Conservation (phyloP, 768 basidiomycete species). For the Trametes maxima region DNA sequence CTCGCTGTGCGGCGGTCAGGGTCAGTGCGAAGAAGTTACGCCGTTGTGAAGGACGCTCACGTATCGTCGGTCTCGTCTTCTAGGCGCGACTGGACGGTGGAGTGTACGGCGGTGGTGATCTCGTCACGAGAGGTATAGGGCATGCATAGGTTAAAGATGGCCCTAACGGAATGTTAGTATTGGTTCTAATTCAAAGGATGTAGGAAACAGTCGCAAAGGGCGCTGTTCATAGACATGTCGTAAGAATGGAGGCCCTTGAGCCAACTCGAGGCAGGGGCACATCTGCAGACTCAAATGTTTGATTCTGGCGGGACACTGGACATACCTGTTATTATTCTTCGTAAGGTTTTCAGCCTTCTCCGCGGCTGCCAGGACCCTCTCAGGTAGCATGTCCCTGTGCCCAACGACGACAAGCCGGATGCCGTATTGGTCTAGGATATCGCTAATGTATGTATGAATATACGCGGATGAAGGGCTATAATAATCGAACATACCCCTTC, state of each 20-base stretch:
- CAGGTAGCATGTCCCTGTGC: constrained; percentile 71
- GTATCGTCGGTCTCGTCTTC: constrained; percentile 27
- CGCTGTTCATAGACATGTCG: no score
- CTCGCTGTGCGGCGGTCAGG: constrained; percentile 31
- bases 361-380: constrained; percentile 68
- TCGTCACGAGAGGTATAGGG: constrained; percentile 93
- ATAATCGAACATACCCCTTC: constrained; percentile 64
- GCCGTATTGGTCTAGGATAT: constrained; percentile 78
- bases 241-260: no score
- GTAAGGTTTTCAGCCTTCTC: constrained; percentile 78
- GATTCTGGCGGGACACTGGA: neutral
- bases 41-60: neutral
- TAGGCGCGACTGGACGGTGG: constrained; percentile 47
- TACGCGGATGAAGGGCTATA: neutral
- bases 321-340: constrained; percentile 67
- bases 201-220: no score
- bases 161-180: constrained; percentile 46
- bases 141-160: constrained; percentile 90
- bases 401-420: constrained; percentile 87
- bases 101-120: constrained; percentile 77
- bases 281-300: no score
- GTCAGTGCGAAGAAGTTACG: neutral
- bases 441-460: constrained; percentile 45
- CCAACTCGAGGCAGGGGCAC: no score
- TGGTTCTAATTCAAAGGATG: neutral